A percentile compares a stretch with the other conserved stretches of the same genome.
These are phyloP conservation scores for Apocynum venetum DNA, from an alignment of 257 asterid species.

Conservation along the genomic window DNA sequence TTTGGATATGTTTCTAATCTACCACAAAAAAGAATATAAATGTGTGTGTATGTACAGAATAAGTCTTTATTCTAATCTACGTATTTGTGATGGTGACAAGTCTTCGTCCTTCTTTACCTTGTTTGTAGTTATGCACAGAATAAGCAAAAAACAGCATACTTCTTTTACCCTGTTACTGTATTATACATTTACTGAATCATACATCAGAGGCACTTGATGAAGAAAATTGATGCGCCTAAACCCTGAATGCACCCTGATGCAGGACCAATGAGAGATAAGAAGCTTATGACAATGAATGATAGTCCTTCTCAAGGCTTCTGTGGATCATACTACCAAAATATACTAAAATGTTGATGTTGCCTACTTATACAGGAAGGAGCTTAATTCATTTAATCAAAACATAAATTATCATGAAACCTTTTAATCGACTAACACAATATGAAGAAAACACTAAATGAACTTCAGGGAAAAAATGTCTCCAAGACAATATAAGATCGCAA, in stretches of 20 bases:
- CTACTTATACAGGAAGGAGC: neutral
- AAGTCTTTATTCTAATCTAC: too few species aligned
- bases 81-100: too few species aligned
- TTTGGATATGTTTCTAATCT: neutral
- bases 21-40: neutral
- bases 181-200: neutral
- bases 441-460: neutral
- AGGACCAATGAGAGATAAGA: neutral
- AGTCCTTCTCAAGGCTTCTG: neutral
- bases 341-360: neutral
- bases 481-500: too few species aligned
- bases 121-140: neutral
- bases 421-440: neutral
- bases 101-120: neutral
- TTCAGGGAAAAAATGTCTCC: neutral
- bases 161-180: neutral
- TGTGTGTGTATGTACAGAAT: neutral
- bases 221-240: neutral
- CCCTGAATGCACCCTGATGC: neutral
- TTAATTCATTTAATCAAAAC: neutral
- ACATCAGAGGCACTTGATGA: neutral
- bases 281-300: neutral
- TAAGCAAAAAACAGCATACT: neutral
- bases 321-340: neutral
- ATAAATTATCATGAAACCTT: neutral